Conservation (phyloP, 495 filamentous ascomycete genomes). For the Aspergillus kassunensis region DNA sequence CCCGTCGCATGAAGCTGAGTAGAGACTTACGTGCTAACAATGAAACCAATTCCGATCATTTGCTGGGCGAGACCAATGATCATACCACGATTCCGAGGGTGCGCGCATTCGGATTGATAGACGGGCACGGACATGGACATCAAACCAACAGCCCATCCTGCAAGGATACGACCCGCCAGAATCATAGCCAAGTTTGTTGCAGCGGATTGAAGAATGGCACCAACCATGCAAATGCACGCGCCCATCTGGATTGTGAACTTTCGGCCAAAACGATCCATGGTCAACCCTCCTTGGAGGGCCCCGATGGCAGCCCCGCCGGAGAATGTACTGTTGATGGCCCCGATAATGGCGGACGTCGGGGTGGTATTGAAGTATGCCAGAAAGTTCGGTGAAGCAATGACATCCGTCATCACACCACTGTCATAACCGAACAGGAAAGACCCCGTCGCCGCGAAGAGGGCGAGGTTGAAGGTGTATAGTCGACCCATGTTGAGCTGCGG, state of each 20-base stretch:
- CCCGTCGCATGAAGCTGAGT: background rate
- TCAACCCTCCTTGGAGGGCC: slow-evolving; percentile 33
- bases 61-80: slow-evolving; percentile 58
- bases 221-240: slow-evolving; percentile 50
- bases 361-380: slow-evolving; percentile 45
- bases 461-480: slow-evolving; percentile 38
- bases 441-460: slow-evolving; percentile 43
- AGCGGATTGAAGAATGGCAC: slow-evolving; percentile 53
- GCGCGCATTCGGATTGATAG: slow-evolving; percentile 52
- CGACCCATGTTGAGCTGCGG: slow-evolving; percentile 43
- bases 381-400: slow-evolving; percentile 49
- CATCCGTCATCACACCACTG: slow-evolving; percentile 53
- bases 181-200: slow-evolving; percentile 53
- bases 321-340: slow-evolving; percentile 54
- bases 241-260: slow-evolving; percentile 55
- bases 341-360: slow-evolving; percentile 46
- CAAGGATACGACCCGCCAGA: slow-evolving; percentile 57
- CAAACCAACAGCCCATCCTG: slow-evolving; percentile 58
- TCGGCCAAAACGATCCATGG: slow-evolving; percentile 44
- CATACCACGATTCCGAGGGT: slow-evolving; percentile 50
- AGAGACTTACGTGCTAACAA: slow-evolving; percentile 41
- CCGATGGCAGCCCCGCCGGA: slow-evolving; percentile 47
- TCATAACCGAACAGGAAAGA: slow-evolving; percentile 56
- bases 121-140: slow-evolving; percentile 57
- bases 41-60: slow-evolving; percentile 55